Evolutionary conservation across 169 alveolate species (phyloP), one percentile per base, ranked within the genome.

Genomic region (Plasmodium fragile): DNA sequence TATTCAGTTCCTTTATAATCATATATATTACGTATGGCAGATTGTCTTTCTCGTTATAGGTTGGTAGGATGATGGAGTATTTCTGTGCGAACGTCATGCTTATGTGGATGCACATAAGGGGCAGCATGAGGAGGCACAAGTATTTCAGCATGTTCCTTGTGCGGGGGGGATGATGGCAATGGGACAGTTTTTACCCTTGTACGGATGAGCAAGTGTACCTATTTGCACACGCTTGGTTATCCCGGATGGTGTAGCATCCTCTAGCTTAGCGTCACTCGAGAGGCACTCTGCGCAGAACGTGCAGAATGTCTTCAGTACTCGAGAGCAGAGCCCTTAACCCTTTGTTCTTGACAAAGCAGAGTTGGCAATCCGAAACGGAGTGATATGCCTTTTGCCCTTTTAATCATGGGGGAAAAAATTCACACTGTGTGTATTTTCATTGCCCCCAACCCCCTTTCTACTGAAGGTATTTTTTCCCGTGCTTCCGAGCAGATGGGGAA

Each of bases 41-140:
- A 95, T 99, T 99, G 75, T 98, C 99, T 81, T 98, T 97, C 94
- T 99, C 99, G 84, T 99, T 97, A 87, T 98, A 98, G 3, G 99
- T 99, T 11, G 99, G 99, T 55, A 99, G 94, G 53, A 99, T 94
- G 22, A 99, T 97, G 11, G 99, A 97, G 95, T 98, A 98, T 83
- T 65, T 65, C 18, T 55, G 81, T 7, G 79, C 59, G 2, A 11
- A 28, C 22, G 69, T 10, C 92, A 91, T 91, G 6, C 81, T 87
- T 77, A 32, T 53, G 36, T 16, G 30, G 30, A 4, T 18, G 75
- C 75, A 65, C 75, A 65, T 34, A 16, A 16, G 25, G 16, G 65
- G 55, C n/a, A 45, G 22, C 36, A 28, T 25, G 36, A 71, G 25
- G 59, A 13, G 55, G 22, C 34, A 45, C 34, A 72, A 1, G 39